Evolutionary conservation across 106 monocot genomes (phyloP).

Genomic region (Xerophyta viscosa): DNA sequence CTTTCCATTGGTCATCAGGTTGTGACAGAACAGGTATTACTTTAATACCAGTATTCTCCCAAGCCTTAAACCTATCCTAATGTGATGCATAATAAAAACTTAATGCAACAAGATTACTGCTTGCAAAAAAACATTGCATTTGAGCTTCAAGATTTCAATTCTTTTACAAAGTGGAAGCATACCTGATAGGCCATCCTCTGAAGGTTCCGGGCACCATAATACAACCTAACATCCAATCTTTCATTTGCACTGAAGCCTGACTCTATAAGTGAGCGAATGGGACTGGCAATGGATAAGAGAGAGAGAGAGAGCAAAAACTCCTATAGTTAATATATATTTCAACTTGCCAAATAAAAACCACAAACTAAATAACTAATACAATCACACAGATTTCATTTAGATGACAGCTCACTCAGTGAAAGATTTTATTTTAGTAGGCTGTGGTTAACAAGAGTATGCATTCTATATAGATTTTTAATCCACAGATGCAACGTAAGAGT

Average conservation of each 20-base stretch:
- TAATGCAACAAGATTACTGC: neutral
- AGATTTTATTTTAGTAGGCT: no score
- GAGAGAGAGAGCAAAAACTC: neutral
- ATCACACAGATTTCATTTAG: no score
- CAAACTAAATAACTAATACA: neutral
- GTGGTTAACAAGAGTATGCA: no score
- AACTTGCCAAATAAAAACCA: no score
- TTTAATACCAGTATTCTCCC: conserved; percentile 75
- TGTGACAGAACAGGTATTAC: conserved; percentile 83
- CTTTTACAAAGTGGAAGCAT: neutral
- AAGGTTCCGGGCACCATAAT: conserved; percentile 85
- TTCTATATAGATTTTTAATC: no score
- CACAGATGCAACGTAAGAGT: no score
- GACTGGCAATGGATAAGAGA: conserved; percentile 42
- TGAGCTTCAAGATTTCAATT: neutral
- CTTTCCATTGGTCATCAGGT: conserved; percentile 80
- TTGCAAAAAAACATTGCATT: neutral
- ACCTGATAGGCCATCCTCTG: conserved; percentile 98
- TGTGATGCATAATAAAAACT: neutral
- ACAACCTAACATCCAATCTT: conserved; percentile 73
- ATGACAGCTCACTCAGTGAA: no score
- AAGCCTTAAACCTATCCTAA: conserved; percentile 81
- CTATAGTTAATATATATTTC: no score
- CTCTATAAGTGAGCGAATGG: conserved; percentile 87
- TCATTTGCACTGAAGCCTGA: conserved; percentile 58